Evolutionary conservation across 768 basidiomycete genomes (phyloP).

Genomic region (Boletus reticuloceps): DNA sequence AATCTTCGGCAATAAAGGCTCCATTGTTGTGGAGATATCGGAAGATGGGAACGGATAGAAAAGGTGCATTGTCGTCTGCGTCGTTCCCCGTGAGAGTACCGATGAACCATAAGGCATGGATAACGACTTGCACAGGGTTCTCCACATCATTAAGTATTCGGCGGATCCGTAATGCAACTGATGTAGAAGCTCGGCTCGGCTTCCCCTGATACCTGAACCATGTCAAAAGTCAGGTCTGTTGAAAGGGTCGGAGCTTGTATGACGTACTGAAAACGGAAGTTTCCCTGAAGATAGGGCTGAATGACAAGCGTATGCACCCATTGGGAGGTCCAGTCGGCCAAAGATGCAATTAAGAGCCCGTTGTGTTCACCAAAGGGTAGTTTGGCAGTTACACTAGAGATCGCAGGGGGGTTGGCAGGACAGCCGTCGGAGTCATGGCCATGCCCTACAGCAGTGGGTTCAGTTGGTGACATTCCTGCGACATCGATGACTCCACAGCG

Average conservation of each 20-base stretch:
- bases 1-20: conserved; percentile 28
- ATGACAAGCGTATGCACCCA: conserved; percentile 26
- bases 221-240: background rate
- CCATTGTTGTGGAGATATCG: conserved; percentile 30
- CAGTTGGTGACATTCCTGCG: background rate
- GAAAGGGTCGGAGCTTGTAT: background rate
- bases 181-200: conserved; percentile 2
- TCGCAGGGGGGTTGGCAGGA: background rate
- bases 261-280: conserved; percentile 23
- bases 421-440: background rate
- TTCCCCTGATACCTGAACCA: conserved; percentile 17
- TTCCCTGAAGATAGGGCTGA: conserved; percentile 16
- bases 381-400: background rate
- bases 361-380: conserved; percentile 2
- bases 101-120: conserved; percentile 36
- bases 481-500: conserved; percentile 18
- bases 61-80: conserved; percentile 15
- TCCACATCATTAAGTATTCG: conserved; percentile 18
- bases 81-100: conserved; percentile 20
- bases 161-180: conserved; percentile 19
- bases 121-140: conserved; percentile 27
- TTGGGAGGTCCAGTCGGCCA: conserved; percentile 26
- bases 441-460: background rate
- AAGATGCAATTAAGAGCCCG: conserved; percentile 2
- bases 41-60: conserved; percentile 30